Evolutionary conservation across 441 rosid genomes (phyloP).

Genomic region (Pelargonium fulgidum): DNA sequence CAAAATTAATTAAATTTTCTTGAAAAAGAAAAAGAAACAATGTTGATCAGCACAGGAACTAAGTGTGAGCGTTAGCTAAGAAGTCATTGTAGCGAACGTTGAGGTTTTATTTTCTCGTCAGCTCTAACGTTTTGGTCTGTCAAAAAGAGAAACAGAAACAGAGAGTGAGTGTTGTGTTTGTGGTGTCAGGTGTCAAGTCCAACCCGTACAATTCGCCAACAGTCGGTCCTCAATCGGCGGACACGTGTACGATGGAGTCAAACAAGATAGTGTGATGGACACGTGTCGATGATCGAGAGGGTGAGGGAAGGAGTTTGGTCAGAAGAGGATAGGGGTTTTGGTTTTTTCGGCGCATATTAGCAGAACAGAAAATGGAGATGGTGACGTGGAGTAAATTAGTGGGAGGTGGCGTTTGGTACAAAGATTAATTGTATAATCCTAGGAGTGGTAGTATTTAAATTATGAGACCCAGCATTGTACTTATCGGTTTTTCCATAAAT

Average conservation of each 20-base stretch:
- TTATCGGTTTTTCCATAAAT: neutral
- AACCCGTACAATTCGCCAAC: neutral
- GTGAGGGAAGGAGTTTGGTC: neutral
- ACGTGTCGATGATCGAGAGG: neutral
- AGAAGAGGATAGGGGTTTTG: neutral
- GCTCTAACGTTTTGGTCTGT: neutral
- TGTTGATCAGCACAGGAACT: neutral
- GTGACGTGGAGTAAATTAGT: neutral
- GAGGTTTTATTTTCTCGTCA: neutral
- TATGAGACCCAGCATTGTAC: neutral
- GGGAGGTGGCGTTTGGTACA: neutral
- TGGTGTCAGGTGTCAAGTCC: neutral
- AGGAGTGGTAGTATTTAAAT: neutral
- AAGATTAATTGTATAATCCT: slow-evolving; percentile 1
- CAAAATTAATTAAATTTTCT: neutral
- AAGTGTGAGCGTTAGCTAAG: neutral
- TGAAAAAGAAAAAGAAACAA: neutral
- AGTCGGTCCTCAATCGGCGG: neutral
- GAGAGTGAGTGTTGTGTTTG: neutral
- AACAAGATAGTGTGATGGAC: neutral
- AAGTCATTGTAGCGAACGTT: neutral
- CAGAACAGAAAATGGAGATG: neutral
- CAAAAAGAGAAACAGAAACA: neutral
- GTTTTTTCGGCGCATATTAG: neutral
- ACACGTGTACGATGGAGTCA: slow-evolving; percentile 3